phyloP scores from a whole-genome alignment of 139 green algal species.

The Tetraselmis chui region DNA sequence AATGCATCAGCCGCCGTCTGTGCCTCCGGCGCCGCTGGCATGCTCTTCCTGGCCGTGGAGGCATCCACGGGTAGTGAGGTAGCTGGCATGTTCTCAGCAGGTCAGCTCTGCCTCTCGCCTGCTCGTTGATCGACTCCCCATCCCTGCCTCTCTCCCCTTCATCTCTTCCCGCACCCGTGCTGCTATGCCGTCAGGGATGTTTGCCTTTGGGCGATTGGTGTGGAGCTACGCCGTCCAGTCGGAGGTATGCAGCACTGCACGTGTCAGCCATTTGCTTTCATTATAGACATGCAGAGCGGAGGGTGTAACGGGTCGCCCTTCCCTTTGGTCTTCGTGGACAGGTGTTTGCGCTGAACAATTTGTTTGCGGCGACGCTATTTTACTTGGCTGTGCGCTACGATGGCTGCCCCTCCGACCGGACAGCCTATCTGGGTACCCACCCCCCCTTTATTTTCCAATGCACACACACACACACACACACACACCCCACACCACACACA shows the following conservation, averaged over 20 bases:
- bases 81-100: not conserved
- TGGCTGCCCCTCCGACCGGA: not conserved
- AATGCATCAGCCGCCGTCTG: conserved; percentile 2
- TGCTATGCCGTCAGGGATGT: not conserved
- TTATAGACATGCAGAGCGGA: no score
- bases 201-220: not conserved
- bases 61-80: not conserved
- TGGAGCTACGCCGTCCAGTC: not conserved
- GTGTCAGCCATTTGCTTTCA: no score
- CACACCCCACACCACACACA: no score
- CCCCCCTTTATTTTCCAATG: no score
- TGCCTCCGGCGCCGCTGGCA: not conserved
- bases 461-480: no score
- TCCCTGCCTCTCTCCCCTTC: not conserved
- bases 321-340: no score
- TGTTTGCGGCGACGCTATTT: conserved; percentile 3
- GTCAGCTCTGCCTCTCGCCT: not conserved
- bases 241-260: no score
- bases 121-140: not conserved
- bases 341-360: conserved; percentile 20
- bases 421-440: not conserved
- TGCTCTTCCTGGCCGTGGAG: conserved; percentile 14
- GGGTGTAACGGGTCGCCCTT: no score
- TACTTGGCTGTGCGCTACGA: conserved; percentile 6
- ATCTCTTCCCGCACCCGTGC: not conserved